phyloP scores from a whole-genome alignment of 2,329 filamentous ascomycete genomes.

The Epichloe coenophiala region DNA sequence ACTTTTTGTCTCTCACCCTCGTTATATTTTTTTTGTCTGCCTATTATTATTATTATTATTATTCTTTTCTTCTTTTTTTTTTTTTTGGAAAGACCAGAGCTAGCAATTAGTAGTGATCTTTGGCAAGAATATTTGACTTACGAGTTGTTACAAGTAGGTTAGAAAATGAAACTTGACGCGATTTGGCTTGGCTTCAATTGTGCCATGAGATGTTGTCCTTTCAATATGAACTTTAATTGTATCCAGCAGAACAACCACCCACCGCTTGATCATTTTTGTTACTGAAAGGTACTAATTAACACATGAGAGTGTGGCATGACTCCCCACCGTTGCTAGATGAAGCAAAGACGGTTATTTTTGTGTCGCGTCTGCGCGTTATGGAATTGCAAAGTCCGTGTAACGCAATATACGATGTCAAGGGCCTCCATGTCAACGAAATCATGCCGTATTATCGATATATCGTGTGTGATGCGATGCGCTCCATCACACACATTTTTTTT shows the following conservation, averaged over 20 bases:
- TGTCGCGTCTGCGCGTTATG: neutral
- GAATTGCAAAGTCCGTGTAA: too few relatives aligned
- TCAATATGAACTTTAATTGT: neutral
- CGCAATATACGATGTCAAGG: too few relatives aligned
- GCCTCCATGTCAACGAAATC: too few relatives aligned
- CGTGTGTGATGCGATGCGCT: too few relatives aligned
- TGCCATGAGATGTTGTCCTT: neutral
- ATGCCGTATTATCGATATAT: too few relatives aligned
- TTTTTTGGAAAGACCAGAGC: neutral
- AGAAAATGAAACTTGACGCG: neutral
- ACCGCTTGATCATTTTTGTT: neutral
- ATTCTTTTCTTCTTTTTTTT: too few relatives aligned
- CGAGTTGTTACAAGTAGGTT: neutral
- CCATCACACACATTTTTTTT: too few relatives aligned
- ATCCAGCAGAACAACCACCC: neutral
- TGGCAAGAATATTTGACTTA: neutral
- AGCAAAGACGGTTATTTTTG: neutral
- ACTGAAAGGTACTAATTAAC: neutral
- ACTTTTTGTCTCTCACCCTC: slow-evolving; percentile 1
- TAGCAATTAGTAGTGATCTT: slow-evolving; percentile 3
- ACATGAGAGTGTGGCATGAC: neutral
- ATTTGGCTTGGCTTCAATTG: neutral
- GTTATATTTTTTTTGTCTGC: slow-evolving; percentile 6
- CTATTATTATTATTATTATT: slow-evolving; percentile 3
- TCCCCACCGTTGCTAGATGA: neutral